phyloP scores from a whole-genome alignment of 2,329 filamentous ascomycete species.

The Alternaria conjuncta region DNA sequence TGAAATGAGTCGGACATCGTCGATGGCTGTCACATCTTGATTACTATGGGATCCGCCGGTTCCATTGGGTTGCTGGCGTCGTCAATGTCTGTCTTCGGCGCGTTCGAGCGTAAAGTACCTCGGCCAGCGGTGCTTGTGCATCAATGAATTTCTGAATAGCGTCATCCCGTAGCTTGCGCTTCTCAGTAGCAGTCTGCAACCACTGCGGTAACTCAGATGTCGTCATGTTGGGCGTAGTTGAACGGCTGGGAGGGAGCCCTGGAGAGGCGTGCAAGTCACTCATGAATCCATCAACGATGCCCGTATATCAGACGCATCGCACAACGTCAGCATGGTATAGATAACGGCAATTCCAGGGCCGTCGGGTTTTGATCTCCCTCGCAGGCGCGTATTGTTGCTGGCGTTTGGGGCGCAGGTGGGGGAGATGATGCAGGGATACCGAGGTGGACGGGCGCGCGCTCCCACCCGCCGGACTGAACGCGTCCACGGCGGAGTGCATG shows the following conservation, averaged over 20 bases:
- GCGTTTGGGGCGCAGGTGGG: slow-evolving; percentile 28
- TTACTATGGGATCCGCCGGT: slow-evolving; percentile 9
- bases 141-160: slow-evolving; percentile 32
- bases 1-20: slow-evolving; percentile 27
- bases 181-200: slow-evolving; percentile 33
- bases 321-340: neutral
- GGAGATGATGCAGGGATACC: slow-evolving; percentile 18
- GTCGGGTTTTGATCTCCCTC: slow-evolving; percentile 1
- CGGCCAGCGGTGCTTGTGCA: slow-evolving; percentile 1
- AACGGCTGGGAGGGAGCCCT: neutral
- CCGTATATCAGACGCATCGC: neutral
- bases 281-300: neutral
- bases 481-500: slow-evolving; percentile 12
- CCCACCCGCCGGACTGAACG: slow-evolving; percentile 20
- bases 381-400: neutral
- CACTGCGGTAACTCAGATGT: slow-evolving; percentile 26
- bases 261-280: neutral
- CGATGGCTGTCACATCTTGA: slow-evolving; percentile 17
- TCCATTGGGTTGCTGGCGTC: slow-evolving; percentile 19
- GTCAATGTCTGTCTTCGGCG: slow-evolving; percentile 11
- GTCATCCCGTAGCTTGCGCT: slow-evolving; percentile 33
- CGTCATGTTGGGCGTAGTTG: slow-evolving; percentile 16
- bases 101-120: slow-evolving; percentile 5
- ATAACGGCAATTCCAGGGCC: neutral
- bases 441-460: slow-evolving; percentile 15